A percentile compares a stretch with the other conserved stretches of the same genome.
phyloP scores from a whole-genome alignment of 306 rosid species.

The Macrotyloma uniflorum region DNA sequence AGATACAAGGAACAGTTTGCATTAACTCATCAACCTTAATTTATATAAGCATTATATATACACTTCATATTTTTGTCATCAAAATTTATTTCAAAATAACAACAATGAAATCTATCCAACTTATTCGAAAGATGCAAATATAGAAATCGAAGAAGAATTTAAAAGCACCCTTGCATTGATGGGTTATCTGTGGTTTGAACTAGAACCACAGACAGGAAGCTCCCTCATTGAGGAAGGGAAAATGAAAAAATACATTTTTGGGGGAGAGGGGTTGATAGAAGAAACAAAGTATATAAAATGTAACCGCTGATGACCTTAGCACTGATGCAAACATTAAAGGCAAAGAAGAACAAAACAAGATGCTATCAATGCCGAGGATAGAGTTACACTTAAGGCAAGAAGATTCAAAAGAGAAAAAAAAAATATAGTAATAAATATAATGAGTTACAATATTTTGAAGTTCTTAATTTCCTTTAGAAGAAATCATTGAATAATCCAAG shows the following conservation, averaged over 20 bases:
- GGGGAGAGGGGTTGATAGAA: neutral
- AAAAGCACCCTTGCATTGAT: neutral
- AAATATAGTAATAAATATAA: too few species aligned
- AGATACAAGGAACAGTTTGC: too few species aligned
- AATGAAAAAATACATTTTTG: too few species aligned
- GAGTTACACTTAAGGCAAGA: neutral
- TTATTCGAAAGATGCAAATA: neutral
- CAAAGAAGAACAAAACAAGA: neutral
- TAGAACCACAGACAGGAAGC: neutral
- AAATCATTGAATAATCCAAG: too few species aligned
- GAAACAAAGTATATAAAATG: neutral
- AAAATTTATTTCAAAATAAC: neutral
- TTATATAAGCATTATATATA: neutral
- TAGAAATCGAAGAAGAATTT: neutral
- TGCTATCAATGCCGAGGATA: neutral
- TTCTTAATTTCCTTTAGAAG: too few species aligned
- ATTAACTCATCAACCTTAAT: neutral
- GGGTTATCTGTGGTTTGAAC: neutral
- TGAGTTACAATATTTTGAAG: too few species aligned
- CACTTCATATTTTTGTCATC: neutral
- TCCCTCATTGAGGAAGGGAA: neutral
- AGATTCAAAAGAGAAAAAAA: neutral
- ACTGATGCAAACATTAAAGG: neutral
- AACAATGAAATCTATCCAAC: neutral
- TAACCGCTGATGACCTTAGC: neutral